A percentile compares a stretch with the other conserved stretches of the same genome.
Conservation (phyloP, 2,329 filamentous ascomycete species). For the Clarireedia homoeocarpa region DNA sequence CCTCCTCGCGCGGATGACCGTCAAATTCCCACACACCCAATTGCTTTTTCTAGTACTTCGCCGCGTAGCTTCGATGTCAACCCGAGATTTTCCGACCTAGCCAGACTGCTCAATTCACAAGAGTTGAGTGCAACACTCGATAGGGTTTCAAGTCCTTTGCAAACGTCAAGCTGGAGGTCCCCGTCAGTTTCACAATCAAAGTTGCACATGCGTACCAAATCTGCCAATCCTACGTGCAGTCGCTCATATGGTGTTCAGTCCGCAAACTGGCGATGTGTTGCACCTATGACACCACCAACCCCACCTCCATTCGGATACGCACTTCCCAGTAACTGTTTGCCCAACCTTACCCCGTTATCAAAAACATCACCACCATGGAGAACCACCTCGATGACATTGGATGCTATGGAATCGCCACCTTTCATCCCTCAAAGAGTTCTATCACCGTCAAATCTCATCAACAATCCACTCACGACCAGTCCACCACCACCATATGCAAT, state of each 20-base stretch:
- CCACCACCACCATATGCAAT: conserved; percentile 19
- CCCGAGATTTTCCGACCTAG: too few relatives aligned
- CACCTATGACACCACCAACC: neutral
- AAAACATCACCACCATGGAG: neutral
- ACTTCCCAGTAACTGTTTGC: neutral
- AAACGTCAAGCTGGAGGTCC: too few relatives aligned
- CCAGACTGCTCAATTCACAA: too few relatives aligned
- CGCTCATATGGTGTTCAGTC: too few relatives aligned
- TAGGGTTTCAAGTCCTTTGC: too few relatives aligned
- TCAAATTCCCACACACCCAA: neutral
- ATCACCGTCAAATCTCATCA: conserved; percentile 15
- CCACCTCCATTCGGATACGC: neutral
- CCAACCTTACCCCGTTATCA: neutral
- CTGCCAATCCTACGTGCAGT: too few relatives aligned
- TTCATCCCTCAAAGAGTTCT: conserved; percentile 13
- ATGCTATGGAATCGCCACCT: neutral
- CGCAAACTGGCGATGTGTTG: too few relatives aligned
- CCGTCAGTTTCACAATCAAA: too few relatives aligned
- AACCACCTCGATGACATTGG: neutral
- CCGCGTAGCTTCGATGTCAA: too few relatives aligned
- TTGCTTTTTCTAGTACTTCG: too few relatives aligned
- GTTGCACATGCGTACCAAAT: too few relatives aligned
- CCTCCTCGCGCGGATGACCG: neutral
- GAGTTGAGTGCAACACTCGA: too few relatives aligned
- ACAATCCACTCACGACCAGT: conserved; percentile 18